phyloP scores from a whole-genome alignment of 129 eudicot genomes.

The Smallanthus sonchifolius region DNA sequence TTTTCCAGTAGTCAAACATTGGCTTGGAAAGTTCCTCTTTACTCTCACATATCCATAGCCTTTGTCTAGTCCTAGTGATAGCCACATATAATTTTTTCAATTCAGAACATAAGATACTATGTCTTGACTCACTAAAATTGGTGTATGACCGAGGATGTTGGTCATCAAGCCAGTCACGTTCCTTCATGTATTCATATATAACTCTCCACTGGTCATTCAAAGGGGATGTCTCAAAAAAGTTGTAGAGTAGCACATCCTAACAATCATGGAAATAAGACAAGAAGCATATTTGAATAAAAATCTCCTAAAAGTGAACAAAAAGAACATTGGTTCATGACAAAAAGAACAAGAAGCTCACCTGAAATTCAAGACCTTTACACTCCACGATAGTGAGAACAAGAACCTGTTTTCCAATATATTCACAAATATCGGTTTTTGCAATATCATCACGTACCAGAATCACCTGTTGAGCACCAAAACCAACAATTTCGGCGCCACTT shows the following conservation, averaged over 20 bases:
- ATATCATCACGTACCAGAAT: constrained; percentile 75
- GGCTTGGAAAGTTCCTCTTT: constrained; percentile 61
- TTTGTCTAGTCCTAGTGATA: constrained; percentile 78
- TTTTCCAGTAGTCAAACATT: constrained; percentile 78
- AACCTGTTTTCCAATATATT: constrained; percentile 57
- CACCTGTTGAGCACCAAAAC: constrained; percentile 95
- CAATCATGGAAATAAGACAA: not conserved
- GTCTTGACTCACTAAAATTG: constrained; percentile 42
- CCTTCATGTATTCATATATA: constrained; percentile 62
- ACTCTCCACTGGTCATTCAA: constrained; percentile 73
- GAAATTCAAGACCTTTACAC: constrained; percentile 90
- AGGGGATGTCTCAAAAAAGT: constrained; percentile 80
- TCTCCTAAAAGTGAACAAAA: not conserved
- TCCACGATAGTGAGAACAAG: constrained; percentile 71
- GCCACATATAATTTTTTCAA: constrained; percentile 79
- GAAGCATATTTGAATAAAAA: not conserved
- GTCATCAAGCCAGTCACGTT: constrained; percentile 41
- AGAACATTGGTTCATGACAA: not conserved
- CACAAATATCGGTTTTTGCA: constrained; percentile 41
- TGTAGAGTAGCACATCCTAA: constrained; percentile 51
- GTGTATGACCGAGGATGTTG: constrained; percentile 38
- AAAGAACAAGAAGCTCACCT: constrained; percentile 28
- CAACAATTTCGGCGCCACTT: constrained; percentile 45
- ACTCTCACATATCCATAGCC: constrained; percentile 82
- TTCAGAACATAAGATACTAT: constrained; percentile 68